Evolutionary conservation across 148 eudicot species (phyloP), one percentile per base, ranked within the genome.

Genomic region (Gaultheria prostrata): DNA sequence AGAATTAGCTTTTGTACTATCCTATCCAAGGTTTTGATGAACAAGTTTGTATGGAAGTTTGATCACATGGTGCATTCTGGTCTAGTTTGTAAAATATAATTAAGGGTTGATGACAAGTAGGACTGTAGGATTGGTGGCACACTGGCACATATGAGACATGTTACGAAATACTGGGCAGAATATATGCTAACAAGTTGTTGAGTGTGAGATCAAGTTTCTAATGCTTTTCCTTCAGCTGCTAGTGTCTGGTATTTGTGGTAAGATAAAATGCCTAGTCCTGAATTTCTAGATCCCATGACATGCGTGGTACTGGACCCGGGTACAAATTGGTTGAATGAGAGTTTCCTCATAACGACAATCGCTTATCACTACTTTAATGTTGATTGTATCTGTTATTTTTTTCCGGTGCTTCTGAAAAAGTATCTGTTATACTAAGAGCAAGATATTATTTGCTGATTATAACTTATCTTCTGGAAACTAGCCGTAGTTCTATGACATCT

Each of bases 231-330:
- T 50, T 50, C 0, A 43, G 43, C 30, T 1, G 39, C 2, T 20
- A 45, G 51, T 43, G 77, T 74, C 51, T 13, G 50, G 51, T 21
- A 15, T 74, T 72, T 11, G 30, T 28, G 43, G 32, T 69, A 11
- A 12, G 73, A 65, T 30, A 67, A 30, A 61, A 67, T 26, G 35
- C 35, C 26, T 30, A 26, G 32, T 67, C 39, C 28, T 30, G 18
- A 65, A 28, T 67, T 30, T 67, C 39, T 61, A 61, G 30, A 61
- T 61, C 69, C 69, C 69, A n/a, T 61, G 69, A 61, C 69, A n/a
- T 61, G 69, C 24, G 28, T n/a, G 69, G 69, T 4, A 61, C 11
- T n/a, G 69, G 20, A 56, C 69, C 13, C 28, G 20, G 65, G 30
- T n/a, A 61, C 69, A 61, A 9, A 21, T 14, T 28, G 74, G 43